These are phyloP conservation scores for Acanthamoeba castellanii DNA, from an alignment of 208 protist genomes.

Conservation along the genomic window DNA sequence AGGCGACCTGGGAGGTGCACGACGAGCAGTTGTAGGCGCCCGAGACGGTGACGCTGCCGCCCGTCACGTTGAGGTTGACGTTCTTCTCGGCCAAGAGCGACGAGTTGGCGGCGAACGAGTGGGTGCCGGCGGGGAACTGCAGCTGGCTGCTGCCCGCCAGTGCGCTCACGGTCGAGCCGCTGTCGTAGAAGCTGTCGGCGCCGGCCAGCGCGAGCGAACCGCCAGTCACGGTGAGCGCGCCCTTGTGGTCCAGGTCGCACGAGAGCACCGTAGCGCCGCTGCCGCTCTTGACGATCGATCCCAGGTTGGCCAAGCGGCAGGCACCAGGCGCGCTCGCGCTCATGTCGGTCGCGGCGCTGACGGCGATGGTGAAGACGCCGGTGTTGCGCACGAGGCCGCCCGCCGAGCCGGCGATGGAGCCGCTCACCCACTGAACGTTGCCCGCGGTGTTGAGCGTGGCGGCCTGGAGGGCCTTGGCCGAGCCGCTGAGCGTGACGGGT, in stretches of 20 bases:
- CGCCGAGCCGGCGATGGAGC: neutral
- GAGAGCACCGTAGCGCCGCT: neutral
- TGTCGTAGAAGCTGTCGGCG: conserved; percentile 48
- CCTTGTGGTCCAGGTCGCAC: conserved; percentile 62
- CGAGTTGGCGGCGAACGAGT: conserved; percentile 23
- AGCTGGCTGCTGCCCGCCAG: conserved; percentile 1
- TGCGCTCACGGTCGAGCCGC: neutral
- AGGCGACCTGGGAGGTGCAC: neutral
- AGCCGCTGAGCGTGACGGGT: neutral
- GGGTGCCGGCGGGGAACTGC: neutral
- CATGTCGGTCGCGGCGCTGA: neutral
- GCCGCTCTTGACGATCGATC: conserved; percentile 46
- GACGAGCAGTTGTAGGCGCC: conserved; percentile 50
- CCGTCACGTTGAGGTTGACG: neutral
- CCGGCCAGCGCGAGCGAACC: conserved; percentile 46
- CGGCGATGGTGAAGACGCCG: conserved; percentile 24
- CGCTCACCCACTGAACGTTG: neutral
- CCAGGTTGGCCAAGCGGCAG: conserved; percentile 39
- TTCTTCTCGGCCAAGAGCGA: conserved; percentile 19
- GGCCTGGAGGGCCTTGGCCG: conserved; percentile 31
- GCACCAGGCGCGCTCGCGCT: neutral
- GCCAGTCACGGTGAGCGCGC: neutral
- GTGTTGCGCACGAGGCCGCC: conserved; percentile 42
- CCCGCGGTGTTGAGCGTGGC: neutral
- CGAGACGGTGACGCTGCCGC: neutral